Conservation (phyloP, 257 asterid genomes). For the Coffea canephora region DNA sequence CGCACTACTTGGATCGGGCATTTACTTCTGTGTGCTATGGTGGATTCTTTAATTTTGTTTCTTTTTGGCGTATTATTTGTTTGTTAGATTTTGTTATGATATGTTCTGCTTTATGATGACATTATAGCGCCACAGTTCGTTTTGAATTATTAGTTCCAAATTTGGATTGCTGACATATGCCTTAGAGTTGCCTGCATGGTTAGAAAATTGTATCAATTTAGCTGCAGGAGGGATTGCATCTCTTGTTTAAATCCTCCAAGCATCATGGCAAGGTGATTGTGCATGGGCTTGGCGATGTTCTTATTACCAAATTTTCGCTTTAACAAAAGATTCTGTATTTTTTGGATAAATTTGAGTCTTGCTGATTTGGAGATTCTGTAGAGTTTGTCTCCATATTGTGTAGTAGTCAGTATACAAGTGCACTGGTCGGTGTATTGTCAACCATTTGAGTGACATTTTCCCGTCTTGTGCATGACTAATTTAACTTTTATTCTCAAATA, state of each 20-base stretch:
- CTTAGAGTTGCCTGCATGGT: neutral
- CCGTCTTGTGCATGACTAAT: neutral
- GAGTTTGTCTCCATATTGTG: neutral
- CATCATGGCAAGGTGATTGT: neutral
- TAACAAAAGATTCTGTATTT: neutral
- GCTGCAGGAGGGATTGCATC: neutral
- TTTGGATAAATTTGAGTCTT: neutral
- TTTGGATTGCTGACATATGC: neutral
- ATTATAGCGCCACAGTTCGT: neutral
- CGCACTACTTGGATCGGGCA: constrained; percentile 8
- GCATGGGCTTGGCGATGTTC: neutral
- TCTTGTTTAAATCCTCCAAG: neutral
- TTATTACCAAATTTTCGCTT: neutral
- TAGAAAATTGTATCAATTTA: neutral
- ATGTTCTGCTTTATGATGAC: neutral
- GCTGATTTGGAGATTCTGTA: constrained; percentile 3
- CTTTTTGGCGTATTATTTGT: neutral
- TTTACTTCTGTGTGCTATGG: neutral
- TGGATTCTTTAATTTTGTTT: neutral
- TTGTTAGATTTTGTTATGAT: neutral
- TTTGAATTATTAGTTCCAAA: neutral
- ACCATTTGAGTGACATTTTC: neutral
- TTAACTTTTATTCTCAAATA: neutral
- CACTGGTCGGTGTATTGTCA: neutral
- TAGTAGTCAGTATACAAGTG: neutral